Base-by-base conservation (phyloP, 768 basidiomycete species). In the Inosperma sp. region DNA sequence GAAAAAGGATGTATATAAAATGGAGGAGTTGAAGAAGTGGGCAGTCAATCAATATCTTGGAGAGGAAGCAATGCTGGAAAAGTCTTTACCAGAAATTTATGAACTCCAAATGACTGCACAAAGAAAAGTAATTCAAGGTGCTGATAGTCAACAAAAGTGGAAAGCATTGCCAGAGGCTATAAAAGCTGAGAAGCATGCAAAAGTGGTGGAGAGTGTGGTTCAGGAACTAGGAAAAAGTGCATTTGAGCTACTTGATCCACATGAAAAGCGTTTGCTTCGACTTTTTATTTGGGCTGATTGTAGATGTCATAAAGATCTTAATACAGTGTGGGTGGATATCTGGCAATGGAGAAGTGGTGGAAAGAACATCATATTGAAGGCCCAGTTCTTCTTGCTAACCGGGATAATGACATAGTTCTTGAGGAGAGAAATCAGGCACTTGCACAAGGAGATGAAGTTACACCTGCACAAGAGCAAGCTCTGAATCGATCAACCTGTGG, bases 261-360 rank as follows among this genome's bases (percentile, higher is more conserved):
- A 48, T 30, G 60, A 64, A 41, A 47, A 60, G 44, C 50, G 29
- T 1, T 25, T 52, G n/a, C 39, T 58, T 1, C 55, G n/a, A n/a
- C n/a, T n/a, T n/a, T n/a, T n/a, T n/a, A n/a, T n/a, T n/a, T n/a
- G n/a, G n/a, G n/a, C n/a, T 22, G 63, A 62, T 2, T 69, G 66
- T 54, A 63, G 62, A 21, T 64, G 64, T 55, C 68, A 69, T 51
- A 68, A 68, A 53, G 65, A 70, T 29, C 49, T 65, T 9, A 71
- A 70, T 37, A 53, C 60, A 14, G 57, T 68, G 7, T 54, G 26
- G 63, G 64, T 3, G 65, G 67, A 2, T 61, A 62, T 50, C 21
- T 29, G 25, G 41, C 53, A 5, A 58, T 64, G 54, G 23, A 17
- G 14, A 21, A 31, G n/a, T 65, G 43, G 43, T 67, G 61, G 58